Base-by-base conservation (phyloP, 192 early-diverging fungal species). In the Ambispora gerdemannii region DNA sequence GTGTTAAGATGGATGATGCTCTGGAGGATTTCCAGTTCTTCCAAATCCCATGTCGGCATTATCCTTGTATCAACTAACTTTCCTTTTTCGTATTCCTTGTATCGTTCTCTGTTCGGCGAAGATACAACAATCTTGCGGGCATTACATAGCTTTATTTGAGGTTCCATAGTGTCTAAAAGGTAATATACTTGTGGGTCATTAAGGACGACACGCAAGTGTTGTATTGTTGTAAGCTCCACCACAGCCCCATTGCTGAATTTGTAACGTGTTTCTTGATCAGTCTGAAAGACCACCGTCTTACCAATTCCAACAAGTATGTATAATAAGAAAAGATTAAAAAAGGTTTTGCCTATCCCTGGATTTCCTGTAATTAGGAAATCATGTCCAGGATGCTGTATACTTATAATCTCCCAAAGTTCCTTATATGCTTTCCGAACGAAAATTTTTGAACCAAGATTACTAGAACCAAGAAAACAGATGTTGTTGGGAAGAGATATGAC, bases 311-410 rank as follows among this genome's bases (percentile, higher is more conserved):
- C 58, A 28, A 60, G 58, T 34, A 60, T 60, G 32, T 60, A 60
- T 34, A 60, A 60, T 28, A 60, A 34, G 58, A 60, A 60, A 28
- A 60, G n/a, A 60, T 27, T 60, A 31, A 60, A 60, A 28, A 60
- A 60, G 32, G 58, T 34, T 60, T 60, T 60, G 30, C 58, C 58
- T 6, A n/a, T 60, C 32, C 58, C 58, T 30, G 58, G 58, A 60
- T 60, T 60, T 32, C 58, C 58, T 60, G 58, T 60, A 28, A 60
- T 60, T 31, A 60, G 58, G 58, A 60, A 60, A n/a, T 60, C 58
- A 60, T 1, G 58, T 28, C 1, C 58, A 60, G 58, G 58, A 30
- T 60, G 28, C 28, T 60, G 0, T 34, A 0, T 60, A 34, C 0
- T 7, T n/a, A 60, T 60, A 28, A 60, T 60, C 4, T 60, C 32